phyloP scores from a whole-genome alignment of 148 eudicot species.

The Rhododendron kiyosumense region DNA sequence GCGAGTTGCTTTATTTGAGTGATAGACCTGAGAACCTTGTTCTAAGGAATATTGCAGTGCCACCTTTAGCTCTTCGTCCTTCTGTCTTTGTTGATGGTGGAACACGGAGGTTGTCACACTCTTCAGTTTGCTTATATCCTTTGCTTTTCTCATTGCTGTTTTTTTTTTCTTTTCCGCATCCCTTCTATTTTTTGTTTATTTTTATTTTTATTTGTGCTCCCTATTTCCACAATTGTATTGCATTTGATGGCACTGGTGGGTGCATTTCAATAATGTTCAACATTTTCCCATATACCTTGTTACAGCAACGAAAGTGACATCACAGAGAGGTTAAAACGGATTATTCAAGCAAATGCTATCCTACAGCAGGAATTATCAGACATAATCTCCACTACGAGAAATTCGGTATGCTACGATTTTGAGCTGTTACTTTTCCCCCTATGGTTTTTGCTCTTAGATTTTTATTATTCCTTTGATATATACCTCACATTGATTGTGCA shows the following conservation, averaged over 20 bases:
- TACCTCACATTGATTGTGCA: neutral
- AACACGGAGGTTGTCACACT: conserved; percentile 47
- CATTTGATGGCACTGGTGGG: too few species aligned
- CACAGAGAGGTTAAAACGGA: conserved; percentile 67
- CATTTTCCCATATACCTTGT: conserved; percentile 6
- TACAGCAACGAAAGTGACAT: conserved; percentile 92
- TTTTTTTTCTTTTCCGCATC: neutral
- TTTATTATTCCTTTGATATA: neutral
- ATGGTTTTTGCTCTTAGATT: neutral
- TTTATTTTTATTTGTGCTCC: neutral
- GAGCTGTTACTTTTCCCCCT: neutral
- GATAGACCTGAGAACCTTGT: conserved; percentile 92
- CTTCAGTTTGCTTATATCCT: neutral
- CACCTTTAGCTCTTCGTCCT: conserved; percentile 91
- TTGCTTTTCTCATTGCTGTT: neutral
- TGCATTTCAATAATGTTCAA: neutral
- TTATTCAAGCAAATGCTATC: conserved; percentile 69
- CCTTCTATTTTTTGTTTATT: neutral
- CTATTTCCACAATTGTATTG: neutral
- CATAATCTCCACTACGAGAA: conserved; percentile 24
- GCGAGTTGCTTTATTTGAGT: conserved; percentile 69
- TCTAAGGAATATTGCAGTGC: conserved; percentile 63
- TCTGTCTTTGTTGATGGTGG: conserved; percentile 89
- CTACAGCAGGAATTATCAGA: conserved; percentile 61
- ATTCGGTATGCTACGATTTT: conserved; percentile 42